Base-by-base conservation (phyloP, 2,329 filamentous ascomycete genomes). In the Sclerotiophoma versabilis region DNA sequence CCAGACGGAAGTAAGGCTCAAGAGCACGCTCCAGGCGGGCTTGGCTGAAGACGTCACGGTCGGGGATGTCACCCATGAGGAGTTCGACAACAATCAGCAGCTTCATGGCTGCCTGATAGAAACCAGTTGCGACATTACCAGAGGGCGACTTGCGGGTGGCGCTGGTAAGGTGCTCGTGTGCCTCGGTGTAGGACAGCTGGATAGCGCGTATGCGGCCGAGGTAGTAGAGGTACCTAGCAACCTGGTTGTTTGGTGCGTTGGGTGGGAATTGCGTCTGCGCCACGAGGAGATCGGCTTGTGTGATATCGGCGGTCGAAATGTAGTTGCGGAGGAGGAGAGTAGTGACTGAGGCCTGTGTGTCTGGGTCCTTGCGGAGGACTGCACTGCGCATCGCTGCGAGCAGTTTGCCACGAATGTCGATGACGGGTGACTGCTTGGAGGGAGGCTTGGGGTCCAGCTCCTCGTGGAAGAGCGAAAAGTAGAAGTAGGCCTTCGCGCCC, bases 51-150 rank as follows among this genome's bases (percentile, higher is more conserved):
- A 93, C 89, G 14, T 92, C 90, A 55, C 95, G 91, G 70, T 98
- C 93, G 25, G 95, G 95, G 64, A 99, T 99, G 72, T 99, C 95
- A 61, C 95, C 95, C 95, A 99, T 99, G 60, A 99, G 80, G 57
- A 99, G 82, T 81, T 99, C 93, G 11, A 99, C 95, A 17, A 99
- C 92, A 36, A 98, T 86, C 61, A 98, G 81, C n/a, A 98, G 84
- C 83, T 99, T 99, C 62, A 91, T 96, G 0, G 95, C 93, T 32
- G 92, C 93, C 77, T 97, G 95, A 64, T 96, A 93, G 77, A 99
- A 99, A 38, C 95, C 93, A 37, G 92, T 88, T 4, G 95, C 95
- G 64, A 91, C 93, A 62, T 87, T 86, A 73, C 90, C 95, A 19
- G 92, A 92, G 0, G 95, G 95, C 6, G 95, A 93, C 79, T 99